phyloP scores from a whole-genome alignment of 2,329 filamentous ascomycete genomes.

The Biscogniauxia mediterranea region DNA sequence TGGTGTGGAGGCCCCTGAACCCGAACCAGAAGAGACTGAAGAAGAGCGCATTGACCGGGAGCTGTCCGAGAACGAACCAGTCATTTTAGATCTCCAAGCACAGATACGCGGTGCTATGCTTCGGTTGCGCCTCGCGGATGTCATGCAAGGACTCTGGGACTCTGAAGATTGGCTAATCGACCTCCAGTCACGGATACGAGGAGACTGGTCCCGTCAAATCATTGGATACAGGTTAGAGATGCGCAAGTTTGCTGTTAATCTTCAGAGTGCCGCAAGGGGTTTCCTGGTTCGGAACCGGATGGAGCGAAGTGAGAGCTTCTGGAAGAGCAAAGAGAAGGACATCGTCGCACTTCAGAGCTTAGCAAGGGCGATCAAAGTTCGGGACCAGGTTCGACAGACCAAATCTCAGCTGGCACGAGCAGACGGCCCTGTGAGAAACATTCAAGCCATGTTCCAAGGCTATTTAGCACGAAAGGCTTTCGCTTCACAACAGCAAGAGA shows the following conservation, averaged over 20 bases:
- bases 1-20: slow-evolving; percentile 72
- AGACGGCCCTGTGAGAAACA: slow-evolving; percentile 61
- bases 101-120: slow-evolving; percentile 80
- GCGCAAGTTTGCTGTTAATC: slow-evolving; percentile 72
- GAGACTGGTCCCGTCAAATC: slow-evolving; percentile 83
- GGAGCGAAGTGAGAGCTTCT: slow-evolving; percentile 61
- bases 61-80: slow-evolving; percentile 69
- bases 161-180: slow-evolving; percentile 75
- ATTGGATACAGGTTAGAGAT: slow-evolving; percentile 79
- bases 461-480: slow-evolving; percentile 62
- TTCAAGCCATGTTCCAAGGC: slow-evolving; percentile 66
- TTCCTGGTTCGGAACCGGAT: slow-evolving; percentile 67
- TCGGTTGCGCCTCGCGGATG: slow-evolving; percentile 71
- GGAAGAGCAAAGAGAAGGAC: slow-evolving; percentile 67
- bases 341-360: slow-evolving; percentile 81
- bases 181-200: slow-evolving; percentile 82
- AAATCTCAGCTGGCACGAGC: slow-evolving; percentile 60
- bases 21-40: slow-evolving; percentile 81
- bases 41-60: slow-evolving; percentile 85
- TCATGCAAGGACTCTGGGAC: slow-evolving; percentile 91
- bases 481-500: slow-evolving; percentile 54
- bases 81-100: slow-evolving; percentile 78
- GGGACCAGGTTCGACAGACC: slow-evolving; percentile 55
- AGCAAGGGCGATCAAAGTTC: slow-evolving; percentile 66
- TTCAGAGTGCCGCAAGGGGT: slow-evolving; percentile 79